Evolutionary conservation across 768 basidiomycete genomes (phyloP).

Genomic region (Crepidotus variabilis): DNA sequence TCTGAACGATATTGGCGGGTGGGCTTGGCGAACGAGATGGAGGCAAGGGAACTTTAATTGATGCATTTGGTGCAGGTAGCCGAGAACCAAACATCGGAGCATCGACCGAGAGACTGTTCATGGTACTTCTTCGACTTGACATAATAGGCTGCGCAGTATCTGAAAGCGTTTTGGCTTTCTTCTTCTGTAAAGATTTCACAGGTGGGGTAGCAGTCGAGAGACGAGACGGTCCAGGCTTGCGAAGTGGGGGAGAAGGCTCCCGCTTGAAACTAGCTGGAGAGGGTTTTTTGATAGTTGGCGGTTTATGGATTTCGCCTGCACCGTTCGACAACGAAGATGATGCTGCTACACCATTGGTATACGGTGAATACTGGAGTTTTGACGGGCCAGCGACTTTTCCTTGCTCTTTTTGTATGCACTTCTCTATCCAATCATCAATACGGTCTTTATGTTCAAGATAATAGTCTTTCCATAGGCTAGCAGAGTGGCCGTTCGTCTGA

Average conservation of each 20-base stretch:
- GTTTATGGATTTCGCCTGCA: background rate
- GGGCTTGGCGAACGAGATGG: conserved; percentile 71
- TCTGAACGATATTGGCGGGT: conserved; percentile 45
- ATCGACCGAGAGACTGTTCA: conserved; percentile 60
- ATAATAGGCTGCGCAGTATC: conserved; percentile 13
- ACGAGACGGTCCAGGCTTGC: conserved; percentile 15
- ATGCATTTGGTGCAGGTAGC: conserved; percentile 58
- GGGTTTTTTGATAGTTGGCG: conserved; percentile 38
- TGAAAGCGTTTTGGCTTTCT: conserved; percentile 19
- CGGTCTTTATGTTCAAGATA: conserved; percentile 67
- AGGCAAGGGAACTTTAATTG: conserved; percentile 55
- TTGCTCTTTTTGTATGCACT: conserved; percentile 28
- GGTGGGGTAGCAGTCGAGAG: conserved; percentile 12
- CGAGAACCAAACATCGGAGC: conserved; percentile 41
- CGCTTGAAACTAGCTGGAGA: conserved; percentile 35
- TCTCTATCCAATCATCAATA: conserved; percentile 45
- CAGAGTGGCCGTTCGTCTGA: conserved; percentile 47
- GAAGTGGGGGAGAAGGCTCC: conserved; percentile 23
- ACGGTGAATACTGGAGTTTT: background rate
- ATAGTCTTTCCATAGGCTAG: conserved; percentile 77
- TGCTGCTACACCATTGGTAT: background rate
- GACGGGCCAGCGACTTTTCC: conserved; percentile 2
- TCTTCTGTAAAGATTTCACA: conserved; percentile 16
- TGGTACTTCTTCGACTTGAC: conserved; percentile 40
- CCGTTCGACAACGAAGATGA: background rate